Evolutionary conservation across 139 green algal species (phyloP).

Genomic region (Trebouxia sp.): DNA sequence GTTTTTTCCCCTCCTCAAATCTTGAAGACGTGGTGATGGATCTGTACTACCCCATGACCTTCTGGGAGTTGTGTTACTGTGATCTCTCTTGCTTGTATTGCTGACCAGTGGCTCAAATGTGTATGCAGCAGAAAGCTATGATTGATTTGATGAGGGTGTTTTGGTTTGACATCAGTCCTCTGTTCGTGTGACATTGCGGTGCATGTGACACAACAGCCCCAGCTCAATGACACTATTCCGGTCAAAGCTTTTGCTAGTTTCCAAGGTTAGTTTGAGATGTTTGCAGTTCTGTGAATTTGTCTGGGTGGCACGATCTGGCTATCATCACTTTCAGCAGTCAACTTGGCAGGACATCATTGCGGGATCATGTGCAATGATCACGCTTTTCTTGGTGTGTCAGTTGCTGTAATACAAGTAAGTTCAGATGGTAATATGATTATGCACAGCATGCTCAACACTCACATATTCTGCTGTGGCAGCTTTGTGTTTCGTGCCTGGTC

Average conservation of each 20-base stretch:
- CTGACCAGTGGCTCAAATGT: neutral
- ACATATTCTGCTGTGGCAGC: no score
- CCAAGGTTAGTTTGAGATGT: neutral
- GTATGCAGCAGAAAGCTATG: neutral
- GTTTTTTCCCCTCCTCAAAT: neutral
- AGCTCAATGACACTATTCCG: neutral
- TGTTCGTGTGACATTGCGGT: no score
- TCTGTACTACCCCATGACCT: neutral
- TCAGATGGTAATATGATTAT: no score
- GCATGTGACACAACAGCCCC: neutral
- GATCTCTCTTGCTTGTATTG: neutral
- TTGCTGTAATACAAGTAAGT: conserved; percentile 8
- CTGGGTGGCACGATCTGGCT: neutral
- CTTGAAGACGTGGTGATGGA: neutral
- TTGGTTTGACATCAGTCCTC: neutral
- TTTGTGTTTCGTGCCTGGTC: no score
- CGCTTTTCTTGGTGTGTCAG: neutral
- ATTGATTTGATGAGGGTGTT: neutral
- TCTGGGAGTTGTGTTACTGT: neutral
- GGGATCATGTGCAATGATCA: neutral
- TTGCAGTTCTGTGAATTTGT: neutral
- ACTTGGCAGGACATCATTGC: neutral
- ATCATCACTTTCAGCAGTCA: neutral
- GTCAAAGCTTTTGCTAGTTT: neutral
- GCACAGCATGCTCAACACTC: no score